These are phyloP conservation scores for Citeromyces nyonsensis DNA, from an alignment of 805 yeast species.

Conservation along the genomic window DNA sequence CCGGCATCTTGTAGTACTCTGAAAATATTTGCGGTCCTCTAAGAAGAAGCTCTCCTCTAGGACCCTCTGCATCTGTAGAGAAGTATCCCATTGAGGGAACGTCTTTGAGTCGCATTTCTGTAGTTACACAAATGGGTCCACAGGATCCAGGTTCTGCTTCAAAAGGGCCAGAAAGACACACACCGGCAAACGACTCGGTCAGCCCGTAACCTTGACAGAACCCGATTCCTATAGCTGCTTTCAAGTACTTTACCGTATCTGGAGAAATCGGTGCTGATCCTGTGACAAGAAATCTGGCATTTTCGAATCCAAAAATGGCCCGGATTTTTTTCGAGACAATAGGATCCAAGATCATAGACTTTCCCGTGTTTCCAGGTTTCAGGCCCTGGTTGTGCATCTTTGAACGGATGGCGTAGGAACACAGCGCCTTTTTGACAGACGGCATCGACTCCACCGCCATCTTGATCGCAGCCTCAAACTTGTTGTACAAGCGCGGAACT, in stretches of 20 bases:
- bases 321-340: constrained; percentile 24
- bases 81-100: constrained; percentile 48
- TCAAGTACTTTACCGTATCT: constrained; percentile 43
- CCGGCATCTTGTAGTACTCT: constrained; percentile 38
- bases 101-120: constrained; percentile 46
- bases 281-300: constrained; percentile 20
- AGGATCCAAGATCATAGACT: constrained; percentile 13
- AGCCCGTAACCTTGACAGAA: constrained; percentile 60
- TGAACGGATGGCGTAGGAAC: constrained; percentile 2
- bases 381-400: constrained; percentile 4
- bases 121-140: constrained; percentile 39
- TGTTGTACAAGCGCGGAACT: constrained; percentile 52
- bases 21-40: constrained; percentile 51
- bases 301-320: constrained; percentile 28
- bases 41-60: constrained; percentile 43
- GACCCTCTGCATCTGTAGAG: constrained; percentile 21
- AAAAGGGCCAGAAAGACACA: constrained; percentile 19
- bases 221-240: constrained; percentile 43
- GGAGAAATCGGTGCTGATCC: constrained; percentile 66
- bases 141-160: constrained; percentile 37
- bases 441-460: constrained; percentile 17
- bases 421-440: constrained; percentile 1
- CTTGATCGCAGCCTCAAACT: constrained; percentile 46
- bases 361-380: constrained; percentile 5
- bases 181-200: constrained; percentile 60